Percentiles rank a stretch among this genome's conserved stretches.
These are phyloP conservation scores for Lepidium sativum DNA, from an alignment of 345 rosid species.

Conservation along the genomic window DNA sequence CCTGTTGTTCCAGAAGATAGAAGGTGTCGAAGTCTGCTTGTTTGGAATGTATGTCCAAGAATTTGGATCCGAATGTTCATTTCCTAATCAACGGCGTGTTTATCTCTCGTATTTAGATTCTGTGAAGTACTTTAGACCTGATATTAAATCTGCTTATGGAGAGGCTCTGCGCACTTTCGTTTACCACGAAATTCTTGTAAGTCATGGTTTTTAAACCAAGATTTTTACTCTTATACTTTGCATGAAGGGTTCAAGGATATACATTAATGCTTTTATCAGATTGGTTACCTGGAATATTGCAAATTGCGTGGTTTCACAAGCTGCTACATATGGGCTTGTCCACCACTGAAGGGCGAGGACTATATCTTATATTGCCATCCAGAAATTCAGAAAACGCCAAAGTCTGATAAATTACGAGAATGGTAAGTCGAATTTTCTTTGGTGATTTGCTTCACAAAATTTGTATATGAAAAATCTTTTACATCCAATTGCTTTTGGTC, in stretches of 20 bases:
- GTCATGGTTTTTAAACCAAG: slow-evolving; percentile 1
- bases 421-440: slow-evolving; percentile 56
- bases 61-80: slow-evolving; percentile 86
- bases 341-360: slow-evolving; percentile 98
- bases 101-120: slow-evolving; percentile 97
- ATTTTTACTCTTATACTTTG: neutral
- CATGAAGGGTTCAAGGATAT: slow-evolving; percentile 5
- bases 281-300: slow-evolving; percentile 97
- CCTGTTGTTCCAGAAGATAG: slow-evolving; percentile 94
- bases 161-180: slow-evolving; percentile 98
- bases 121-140: slow-evolving; percentile 97
- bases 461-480: neutral
- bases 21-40: slow-evolving; percentile 98
- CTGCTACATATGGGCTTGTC: slow-evolving; percentile 99
- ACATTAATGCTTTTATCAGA: slow-evolving; percentile 38
- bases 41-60: slow-evolving; percentile 99
- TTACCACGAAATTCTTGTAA: slow-evolving; percentile 96
- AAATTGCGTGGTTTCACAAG: slow-evolving; percentile 96
- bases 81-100: slow-evolving; percentile 97
- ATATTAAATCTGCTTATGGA: slow-evolving; percentile 75
- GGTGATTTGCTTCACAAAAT: neutral
- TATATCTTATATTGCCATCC: slow-evolving; percentile 98
- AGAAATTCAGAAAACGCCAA: slow-evolving; percentile 98
- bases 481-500: slow-evolving; percentile 13
- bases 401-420: slow-evolving; percentile 96